Percentiles rank a stretch among this genome's conserved stretches.
phyloP scores from a whole-genome alignment of 495 filamentous ascomycete species.

The Darksidea phi region DNA sequence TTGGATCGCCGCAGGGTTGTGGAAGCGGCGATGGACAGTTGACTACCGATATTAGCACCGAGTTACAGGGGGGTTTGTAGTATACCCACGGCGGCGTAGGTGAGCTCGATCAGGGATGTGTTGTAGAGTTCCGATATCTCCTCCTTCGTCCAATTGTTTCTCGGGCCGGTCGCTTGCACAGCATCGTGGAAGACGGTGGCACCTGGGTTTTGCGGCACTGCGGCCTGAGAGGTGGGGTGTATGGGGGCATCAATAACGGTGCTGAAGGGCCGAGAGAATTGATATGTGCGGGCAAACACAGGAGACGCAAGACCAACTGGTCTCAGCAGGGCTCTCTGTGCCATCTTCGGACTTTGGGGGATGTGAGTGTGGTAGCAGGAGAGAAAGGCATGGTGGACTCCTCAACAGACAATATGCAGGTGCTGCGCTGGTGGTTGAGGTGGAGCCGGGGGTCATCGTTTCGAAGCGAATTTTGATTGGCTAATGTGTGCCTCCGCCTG shows the following conservation, averaged over 20 bases:
- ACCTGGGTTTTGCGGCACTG: constrained; percentile 1
- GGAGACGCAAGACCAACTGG: constrained; percentile 4
- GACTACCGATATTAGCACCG: constrained; percentile 47
- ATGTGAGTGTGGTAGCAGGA: background rate
- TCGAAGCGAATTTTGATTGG: background rate
- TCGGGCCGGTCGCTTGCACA: constrained; percentile 55
- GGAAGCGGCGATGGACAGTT: constrained; percentile 75
- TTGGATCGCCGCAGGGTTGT: constrained; percentile 74
- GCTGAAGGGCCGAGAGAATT: constrained; percentile 16
- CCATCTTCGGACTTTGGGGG: constrained; percentile 4
- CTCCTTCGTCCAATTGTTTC: constrained; percentile 74
- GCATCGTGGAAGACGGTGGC: constrained; percentile 49
- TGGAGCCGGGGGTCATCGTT: background rate
- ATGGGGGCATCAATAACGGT: constrained; percentile 19
- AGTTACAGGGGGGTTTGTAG: background rate
- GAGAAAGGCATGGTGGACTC: background rate
- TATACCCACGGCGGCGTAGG: constrained; percentile 65
- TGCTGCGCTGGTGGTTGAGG: background rate
- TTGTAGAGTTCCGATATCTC: constrained; percentile 75
- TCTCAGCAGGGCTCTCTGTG: constrained; percentile 1
- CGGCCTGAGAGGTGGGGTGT: background rate
- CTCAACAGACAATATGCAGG: background rate
- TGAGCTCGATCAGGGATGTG: constrained; percentile 72
- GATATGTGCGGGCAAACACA: background rate
- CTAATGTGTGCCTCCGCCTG: background rate